phyloP scores from a whole-genome alignment of 805 yeast genomes.

The Kuraishia piskuri region DNA sequence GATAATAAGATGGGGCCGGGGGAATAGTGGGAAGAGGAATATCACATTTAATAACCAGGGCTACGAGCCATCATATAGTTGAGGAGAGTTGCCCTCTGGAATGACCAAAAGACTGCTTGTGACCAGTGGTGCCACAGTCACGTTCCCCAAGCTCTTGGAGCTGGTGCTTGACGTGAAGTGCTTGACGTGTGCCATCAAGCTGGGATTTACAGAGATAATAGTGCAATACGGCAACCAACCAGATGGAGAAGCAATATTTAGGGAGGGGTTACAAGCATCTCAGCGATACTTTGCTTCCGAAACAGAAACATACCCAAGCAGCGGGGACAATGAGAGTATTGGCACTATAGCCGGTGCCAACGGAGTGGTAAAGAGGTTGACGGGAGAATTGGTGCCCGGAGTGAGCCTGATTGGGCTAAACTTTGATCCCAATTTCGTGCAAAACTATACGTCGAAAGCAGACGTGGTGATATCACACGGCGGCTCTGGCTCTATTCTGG shows the following conservation, averaged over 20 bases:
- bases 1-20: no score
- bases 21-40: no score
- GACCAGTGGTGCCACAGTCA: constrained; percentile 88
- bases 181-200: constrained; percentile 21
- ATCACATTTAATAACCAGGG: no score
- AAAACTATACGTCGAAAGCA: constrained; percentile 30
- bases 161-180: constrained; percentile 28
- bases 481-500: constrained; percentile 86
- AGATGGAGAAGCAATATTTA: background rate
- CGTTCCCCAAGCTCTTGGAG: constrained; percentile 55
- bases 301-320: background rate
- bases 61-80: no score
- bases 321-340: background rate
- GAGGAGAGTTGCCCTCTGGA: no score
- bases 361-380: background rate
- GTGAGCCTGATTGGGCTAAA: constrained; percentile 35
- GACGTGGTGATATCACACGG: constrained; percentile 82
- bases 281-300: background rate
- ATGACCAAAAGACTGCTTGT: constrained; percentile 31
- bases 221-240: constrained; percentile 50
- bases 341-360: background rate
- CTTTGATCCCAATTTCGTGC: constrained; percentile 32
- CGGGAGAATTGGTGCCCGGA: background rate
- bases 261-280: background rate
- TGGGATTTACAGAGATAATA: constrained; percentile 31